Evolutionary conservation across 1,284 basidiomycete species (phyloP).

Genomic region (Leucoagaricus sp.): DNA sequence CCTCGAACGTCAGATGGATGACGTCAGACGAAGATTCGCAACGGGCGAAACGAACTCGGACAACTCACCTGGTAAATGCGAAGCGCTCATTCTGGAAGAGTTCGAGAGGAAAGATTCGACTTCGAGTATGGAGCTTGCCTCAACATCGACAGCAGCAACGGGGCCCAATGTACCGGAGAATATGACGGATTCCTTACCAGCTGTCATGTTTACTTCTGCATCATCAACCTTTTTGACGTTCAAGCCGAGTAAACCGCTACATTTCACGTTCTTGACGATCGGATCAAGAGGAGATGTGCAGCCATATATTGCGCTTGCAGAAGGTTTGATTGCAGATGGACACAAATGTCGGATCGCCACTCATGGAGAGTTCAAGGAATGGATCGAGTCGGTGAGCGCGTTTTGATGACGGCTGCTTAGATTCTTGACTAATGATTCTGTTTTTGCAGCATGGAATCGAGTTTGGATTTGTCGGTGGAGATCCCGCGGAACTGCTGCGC

Average conservation of each 20-base stretch:
- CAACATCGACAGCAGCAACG: too few species aligned
- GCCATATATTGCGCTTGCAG: slow-evolving; percentile 92
- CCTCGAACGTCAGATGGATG: slow-evolving; percentile 82
- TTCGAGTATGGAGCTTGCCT: slow-evolving; percentile 45
- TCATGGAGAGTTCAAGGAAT: slow-evolving; percentile 91
- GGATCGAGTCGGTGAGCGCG: slow-evolving; percentile 87
- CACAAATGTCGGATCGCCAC: slow-evolving; percentile 87
- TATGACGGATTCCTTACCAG: slow-evolving; percentile 69
- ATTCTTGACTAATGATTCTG: neutral
- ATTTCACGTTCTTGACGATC: slow-evolving; percentile 93
- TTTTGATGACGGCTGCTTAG: neutral
- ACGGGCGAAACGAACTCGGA: slow-evolving; percentile 38
- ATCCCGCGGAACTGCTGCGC: slow-evolving; percentile 93
- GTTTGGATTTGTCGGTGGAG: slow-evolving; percentile 92
- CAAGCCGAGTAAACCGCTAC: slow-evolving; percentile 81
- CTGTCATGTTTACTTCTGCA: slow-evolving; percentile 94
- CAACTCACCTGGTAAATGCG: slow-evolving; percentile 53
- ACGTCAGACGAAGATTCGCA: slow-evolving; percentile 52
- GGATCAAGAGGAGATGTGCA: slow-evolving; percentile 94
- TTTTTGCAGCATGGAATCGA: slow-evolving; percentile 81
- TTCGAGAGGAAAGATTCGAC: slow-evolving; percentile 53
- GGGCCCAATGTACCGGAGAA: slow-evolving; percentile 46
- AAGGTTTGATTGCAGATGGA: slow-evolving; percentile 89
- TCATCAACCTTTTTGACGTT: slow-evolving; percentile 94
- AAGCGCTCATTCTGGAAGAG: slow-evolving; percentile 75